Conservation (phyloP, 768 basidiomycete species). For the Mycena chlorophos region DNA sequence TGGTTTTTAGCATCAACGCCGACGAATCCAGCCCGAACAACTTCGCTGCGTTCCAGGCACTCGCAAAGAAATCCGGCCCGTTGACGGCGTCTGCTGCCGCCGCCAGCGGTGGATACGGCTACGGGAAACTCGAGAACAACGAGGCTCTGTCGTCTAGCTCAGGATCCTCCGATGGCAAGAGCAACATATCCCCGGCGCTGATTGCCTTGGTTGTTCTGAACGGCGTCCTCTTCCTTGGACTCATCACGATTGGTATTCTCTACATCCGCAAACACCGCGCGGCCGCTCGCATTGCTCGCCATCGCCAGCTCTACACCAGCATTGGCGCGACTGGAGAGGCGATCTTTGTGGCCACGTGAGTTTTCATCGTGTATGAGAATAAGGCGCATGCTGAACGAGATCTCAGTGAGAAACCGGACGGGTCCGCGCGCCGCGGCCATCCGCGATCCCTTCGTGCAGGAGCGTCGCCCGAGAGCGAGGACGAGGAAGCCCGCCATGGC, state of each 20-base stretch:
- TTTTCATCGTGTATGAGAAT: neutral
- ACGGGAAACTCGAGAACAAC: neutral
- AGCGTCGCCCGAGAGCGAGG: neutral
- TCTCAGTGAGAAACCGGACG: neutral
- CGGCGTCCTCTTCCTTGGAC: constrained; percentile 21
- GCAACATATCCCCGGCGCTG: constrained; percentile 20
- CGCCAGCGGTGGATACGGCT: neutral
- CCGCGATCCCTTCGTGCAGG: neutral
- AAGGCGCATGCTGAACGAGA: neutral
- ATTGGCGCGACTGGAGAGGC: constrained; percentile 11
- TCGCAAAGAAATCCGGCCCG: neutral
- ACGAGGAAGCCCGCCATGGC: constrained; percentile 9
- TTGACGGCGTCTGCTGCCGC: neutral
- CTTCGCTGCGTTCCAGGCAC: constrained; percentile 29
- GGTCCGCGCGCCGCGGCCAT: neutral
- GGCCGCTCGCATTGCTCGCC: constrained; percentile 1
- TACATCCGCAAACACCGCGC: constrained; percentile 19
- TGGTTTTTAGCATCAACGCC: constrained; percentile 48
- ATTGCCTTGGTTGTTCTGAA: constrained; percentile 28
- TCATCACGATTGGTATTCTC: constrained; percentile 10
- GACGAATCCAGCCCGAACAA: constrained; percentile 34
- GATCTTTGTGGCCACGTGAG: constrained; percentile 5
- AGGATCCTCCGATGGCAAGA: constrained; percentile 26
- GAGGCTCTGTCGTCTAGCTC: neutral
- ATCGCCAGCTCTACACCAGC: constrained; percentile 18